Percentiles rank a stretch among this genome's conserved stretches.
phyloP scores from a whole-genome alignment of 805 yeast species.

The Ogataea nonfermentans region DNA sequence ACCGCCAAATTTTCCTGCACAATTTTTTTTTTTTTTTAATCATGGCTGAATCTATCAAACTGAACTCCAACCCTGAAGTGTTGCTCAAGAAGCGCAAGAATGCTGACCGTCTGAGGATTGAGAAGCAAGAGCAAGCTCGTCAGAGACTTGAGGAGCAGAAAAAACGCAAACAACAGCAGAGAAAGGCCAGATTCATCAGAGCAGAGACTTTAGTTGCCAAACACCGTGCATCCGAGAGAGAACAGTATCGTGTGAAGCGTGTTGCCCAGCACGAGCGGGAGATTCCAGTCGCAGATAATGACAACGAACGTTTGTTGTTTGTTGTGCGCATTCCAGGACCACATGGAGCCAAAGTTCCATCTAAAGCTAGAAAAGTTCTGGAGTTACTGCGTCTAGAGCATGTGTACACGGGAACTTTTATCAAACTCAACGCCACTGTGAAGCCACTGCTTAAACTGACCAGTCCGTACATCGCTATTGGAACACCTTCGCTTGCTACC shows the following conservation, averaged over 20 bases:
- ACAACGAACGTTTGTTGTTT: conserved; percentile 53
- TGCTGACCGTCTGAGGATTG: conserved; percentile 68
- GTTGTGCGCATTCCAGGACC: conserved; percentile 69
- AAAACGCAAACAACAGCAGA: conserved; percentile 41
- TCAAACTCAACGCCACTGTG: conserved; percentile 58
- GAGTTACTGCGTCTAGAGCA: conserved; percentile 58
- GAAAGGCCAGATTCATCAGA: conserved; percentile 59
- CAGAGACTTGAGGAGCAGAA: conserved; percentile 47
- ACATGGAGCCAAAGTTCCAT: conserved; percentile 61
- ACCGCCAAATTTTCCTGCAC: conserved; percentile 5
- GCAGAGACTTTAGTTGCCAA: conserved; percentile 73
- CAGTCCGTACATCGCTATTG: conserved; percentile 71
- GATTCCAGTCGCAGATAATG: conserved; percentile 27
- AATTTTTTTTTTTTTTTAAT: conserved; percentile 10
- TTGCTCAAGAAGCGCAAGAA: conserved; percentile 76
- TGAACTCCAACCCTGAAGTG: conserved; percentile 73
- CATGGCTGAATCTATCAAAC: conserved; percentile 33
- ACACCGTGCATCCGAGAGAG: conserved; percentile 63
- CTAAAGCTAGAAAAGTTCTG: conserved; percentile 58
- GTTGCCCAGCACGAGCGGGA: conserved; percentile 52
- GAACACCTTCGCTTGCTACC: conserved; percentile 70
- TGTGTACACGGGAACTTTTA: conserved; percentile 67
- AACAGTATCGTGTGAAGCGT: conserved; percentile 63
- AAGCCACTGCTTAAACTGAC: conserved; percentile 64
- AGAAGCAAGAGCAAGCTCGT: conserved; percentile 66